phyloP scores from a whole-genome alignment of 768 basidiomycete genomes.

The Tricholoma sp. region DNA sequence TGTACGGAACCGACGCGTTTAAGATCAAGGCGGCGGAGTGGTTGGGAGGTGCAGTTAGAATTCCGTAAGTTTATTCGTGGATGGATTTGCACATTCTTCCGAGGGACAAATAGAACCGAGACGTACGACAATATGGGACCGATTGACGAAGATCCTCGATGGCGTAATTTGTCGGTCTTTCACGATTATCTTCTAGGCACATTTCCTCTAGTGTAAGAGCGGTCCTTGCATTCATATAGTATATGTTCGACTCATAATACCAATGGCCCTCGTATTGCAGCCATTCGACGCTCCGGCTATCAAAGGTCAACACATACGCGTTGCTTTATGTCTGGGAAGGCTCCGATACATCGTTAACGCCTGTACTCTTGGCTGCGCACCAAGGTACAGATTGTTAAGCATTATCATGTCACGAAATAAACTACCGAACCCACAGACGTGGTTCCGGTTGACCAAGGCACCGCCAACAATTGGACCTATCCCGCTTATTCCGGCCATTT shows the following conservation, averaged over 20 bases:
- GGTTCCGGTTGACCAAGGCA: slow-evolving; percentile 53
- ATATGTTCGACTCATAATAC: neutral
- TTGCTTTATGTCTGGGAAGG: slow-evolving; percentile 75
- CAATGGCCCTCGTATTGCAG: slow-evolving; percentile 24
- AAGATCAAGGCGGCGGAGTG: slow-evolving; percentile 36
- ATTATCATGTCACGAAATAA: neutral
- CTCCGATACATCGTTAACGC: slow-evolving; percentile 55
- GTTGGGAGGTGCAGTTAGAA: slow-evolving; percentile 43
- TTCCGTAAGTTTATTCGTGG: slow-evolving; percentile 29
- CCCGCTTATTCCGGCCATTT: slow-evolving; percentile 57
- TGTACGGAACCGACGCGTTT: slow-evolving; percentile 32
- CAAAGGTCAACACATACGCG: slow-evolving; percentile 73
- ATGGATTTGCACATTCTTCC: neutral
- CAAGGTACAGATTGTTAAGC: slow-evolving; percentile 38
- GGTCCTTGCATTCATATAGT: neutral
- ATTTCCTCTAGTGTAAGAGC: slow-evolving; percentile 62
- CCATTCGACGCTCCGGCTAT: slow-evolving; percentile 52
- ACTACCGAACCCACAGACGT: slow-evolving; percentile 36
- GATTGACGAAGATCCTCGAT: slow-evolving; percentile 46
- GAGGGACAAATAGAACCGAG: slow-evolving; percentile 38
- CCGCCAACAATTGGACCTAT: slow-evolving; percentile 45
- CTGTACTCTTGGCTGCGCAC: slow-evolving; percentile 63
- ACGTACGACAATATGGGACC: slow-evolving; percentile 45
- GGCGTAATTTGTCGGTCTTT: slow-evolving; percentile 49
- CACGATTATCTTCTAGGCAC: slow-evolving; percentile 47